These are phyloP conservation scores for Malassezia yamatoensis DNA, from an alignment of 1,284 basidiomycete genomes.

Conservation along the genomic window DNA sequence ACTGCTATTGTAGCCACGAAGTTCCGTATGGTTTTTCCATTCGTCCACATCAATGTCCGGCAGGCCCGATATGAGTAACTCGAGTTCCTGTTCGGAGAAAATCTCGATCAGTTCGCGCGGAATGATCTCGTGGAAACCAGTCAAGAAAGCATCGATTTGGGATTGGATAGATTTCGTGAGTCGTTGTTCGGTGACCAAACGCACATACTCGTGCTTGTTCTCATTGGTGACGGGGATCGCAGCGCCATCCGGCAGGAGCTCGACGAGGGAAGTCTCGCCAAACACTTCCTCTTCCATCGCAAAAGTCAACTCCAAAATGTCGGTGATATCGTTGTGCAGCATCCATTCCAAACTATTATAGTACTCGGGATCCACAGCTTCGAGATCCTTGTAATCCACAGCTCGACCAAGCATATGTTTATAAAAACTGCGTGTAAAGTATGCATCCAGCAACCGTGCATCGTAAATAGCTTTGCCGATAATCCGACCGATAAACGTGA, in stretches of 20 bases:
- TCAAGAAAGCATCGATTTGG: slow-evolving; percentile 64
- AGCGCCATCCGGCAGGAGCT: slow-evolving; percentile 38
- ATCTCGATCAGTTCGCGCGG: slow-evolving; percentile 55
- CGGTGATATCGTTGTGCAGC: slow-evolving; percentile 55
- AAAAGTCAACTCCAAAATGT: slow-evolving; percentile 68
- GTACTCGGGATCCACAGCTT: slow-evolving; percentile 56
- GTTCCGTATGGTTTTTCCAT: slow-evolving; percentile 88
- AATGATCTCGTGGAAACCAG: slow-evolving; percentile 91
- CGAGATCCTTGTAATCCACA: slow-evolving; percentile 44
- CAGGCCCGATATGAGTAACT: slow-evolving; percentile 90
- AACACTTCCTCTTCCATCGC: slow-evolving; percentile 77
- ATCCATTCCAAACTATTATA: slow-evolving; percentile 62
- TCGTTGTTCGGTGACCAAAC: slow-evolving; percentile 78
- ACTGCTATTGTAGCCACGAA: slow-evolving; percentile 62
- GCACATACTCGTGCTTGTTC: slow-evolving; percentile 93
- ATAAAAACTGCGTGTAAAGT: slow-evolving; percentile 62
- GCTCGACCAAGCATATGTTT: slow-evolving; percentile 44
- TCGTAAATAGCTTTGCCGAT: slow-evolving; percentile 92
- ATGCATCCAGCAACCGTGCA: slow-evolving; percentile 87
- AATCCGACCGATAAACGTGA: slow-evolving; percentile 95
- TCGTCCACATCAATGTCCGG: slow-evolving; percentile 99
- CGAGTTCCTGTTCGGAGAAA: slow-evolving; percentile 95
- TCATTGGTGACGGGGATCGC: slow-evolving; percentile 56
- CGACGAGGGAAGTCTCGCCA: slow-evolving; percentile 41
- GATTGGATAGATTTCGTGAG: slow-evolving; percentile 72